Percentiles rank a stretch among this genome's conserved stretches.
Evolutionary conservation across 495 filamentous ascomycete species (phyloP).

Genomic region (Neurospora sp.): DNA sequence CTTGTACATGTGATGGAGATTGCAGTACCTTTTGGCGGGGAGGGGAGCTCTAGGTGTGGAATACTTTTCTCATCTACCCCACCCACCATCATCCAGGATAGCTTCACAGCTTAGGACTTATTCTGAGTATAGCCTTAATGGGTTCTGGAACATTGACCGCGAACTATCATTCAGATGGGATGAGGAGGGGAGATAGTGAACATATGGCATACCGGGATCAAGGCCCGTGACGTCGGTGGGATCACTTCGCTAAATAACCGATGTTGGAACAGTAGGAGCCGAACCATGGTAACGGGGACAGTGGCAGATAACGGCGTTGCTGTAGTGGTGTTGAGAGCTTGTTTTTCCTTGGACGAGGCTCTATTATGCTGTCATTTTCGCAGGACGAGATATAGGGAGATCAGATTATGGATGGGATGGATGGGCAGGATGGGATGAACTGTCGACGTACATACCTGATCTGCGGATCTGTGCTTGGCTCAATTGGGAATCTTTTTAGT

Average conservation of each 20-base stretch:
- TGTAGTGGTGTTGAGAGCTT: not conserved
- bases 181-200: not conserved
- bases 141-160: not conserved
- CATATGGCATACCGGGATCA: not conserved
- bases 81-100: not conserved
- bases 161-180: not conserved
- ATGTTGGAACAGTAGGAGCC: not conserved
- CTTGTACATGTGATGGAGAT: not conserved
- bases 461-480: not conserved
- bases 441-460: not conserved
- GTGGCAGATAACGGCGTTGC: not conserved
- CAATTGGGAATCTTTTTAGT: not conserved
- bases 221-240: not conserved
- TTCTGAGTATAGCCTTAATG: not conserved
- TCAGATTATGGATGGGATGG: not conserved
- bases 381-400: not conserved
- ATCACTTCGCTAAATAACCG: not conserved
- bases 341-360: not conserved
- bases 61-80: not conserved
- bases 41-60: not conserved
- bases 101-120: not conserved
- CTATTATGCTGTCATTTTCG: not conserved
- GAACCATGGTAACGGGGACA: not conserved
- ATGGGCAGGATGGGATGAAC: not conserved
- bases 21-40: not conserved